Conservation (phyloP, 805 yeast species). For the Wickerhamiella musiphila region DNA sequence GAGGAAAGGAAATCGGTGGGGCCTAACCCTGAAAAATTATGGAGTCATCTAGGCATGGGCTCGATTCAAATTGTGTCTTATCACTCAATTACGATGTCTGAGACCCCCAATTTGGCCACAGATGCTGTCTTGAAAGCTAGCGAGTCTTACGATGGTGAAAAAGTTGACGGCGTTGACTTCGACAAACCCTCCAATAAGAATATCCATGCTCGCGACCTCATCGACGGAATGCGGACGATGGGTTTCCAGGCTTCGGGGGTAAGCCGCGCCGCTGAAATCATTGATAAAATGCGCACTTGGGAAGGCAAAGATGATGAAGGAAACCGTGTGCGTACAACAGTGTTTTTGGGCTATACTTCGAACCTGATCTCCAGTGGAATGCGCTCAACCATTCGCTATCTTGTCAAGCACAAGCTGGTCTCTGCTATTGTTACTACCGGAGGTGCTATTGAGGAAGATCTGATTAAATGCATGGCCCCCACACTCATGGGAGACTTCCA, state of each 20-base stretch:
- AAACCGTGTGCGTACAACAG: slow-evolving; percentile 57
- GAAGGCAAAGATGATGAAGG: slow-evolving; percentile 60
- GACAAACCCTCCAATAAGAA: slow-evolving; percentile 58
- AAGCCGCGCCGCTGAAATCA: slow-evolving; percentile 79
- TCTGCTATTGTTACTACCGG: slow-evolving; percentile 94
- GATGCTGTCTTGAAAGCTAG: slow-evolving; percentile 86
- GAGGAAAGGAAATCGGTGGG: too few species aligned
- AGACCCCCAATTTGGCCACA: slow-evolving; percentile 50
- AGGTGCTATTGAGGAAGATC: slow-evolving; percentile 96
- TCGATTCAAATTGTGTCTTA: too few species aligned
- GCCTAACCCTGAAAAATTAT: too few species aligned
- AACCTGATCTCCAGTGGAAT: slow-evolving; percentile 89
- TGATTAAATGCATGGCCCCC: slow-evolving; percentile 91
- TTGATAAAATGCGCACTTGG: slow-evolving; percentile 86
- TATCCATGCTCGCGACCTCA: slow-evolving; percentile 62
- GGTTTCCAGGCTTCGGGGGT: slow-evolving; percentile 92
- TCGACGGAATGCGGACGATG: slow-evolving; percentile 78
- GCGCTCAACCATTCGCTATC: slow-evolving; percentile 72
- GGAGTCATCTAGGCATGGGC: too few species aligned
- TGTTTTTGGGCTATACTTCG: slow-evolving; percentile 92
- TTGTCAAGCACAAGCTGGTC: slow-evolving; percentile 88
- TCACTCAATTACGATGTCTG: background rate
- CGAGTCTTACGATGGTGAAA: slow-evolving; percentile 56
- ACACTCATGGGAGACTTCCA: slow-evolving; percentile 87
- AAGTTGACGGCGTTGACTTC: slow-evolving; percentile 82